Conservation (phyloP, 345 rosid genomes). For the Syzygium grande region DNA sequence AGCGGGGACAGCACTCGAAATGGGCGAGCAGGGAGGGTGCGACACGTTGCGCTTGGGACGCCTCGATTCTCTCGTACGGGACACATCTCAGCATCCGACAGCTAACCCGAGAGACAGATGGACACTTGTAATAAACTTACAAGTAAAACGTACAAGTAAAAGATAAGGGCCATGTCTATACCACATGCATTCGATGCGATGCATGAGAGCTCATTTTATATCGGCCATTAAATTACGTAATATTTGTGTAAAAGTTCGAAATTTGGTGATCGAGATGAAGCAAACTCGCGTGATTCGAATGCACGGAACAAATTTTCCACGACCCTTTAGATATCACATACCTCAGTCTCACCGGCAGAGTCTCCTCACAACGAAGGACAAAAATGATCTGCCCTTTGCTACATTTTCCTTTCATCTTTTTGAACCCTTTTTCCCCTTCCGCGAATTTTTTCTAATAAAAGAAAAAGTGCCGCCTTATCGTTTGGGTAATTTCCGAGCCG, state of each 20-base stretch:
- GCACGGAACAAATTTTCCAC: accelerated
- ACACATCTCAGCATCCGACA: background rate
- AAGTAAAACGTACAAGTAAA: background rate
- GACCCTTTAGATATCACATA: background rate
- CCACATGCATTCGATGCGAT: background rate
- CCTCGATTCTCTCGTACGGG: background rate
- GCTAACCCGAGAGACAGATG: background rate
- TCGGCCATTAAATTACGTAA: too few relatives aligned
- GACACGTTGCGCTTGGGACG: background rate
- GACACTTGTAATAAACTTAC: background rate
- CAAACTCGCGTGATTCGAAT: background rate
- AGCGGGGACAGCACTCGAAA: background rate
- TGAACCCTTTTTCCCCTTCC: accelerated
- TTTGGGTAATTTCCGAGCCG: background rate
- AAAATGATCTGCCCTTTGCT: background rate
- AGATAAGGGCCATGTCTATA: background rate
- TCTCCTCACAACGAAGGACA: background rate
- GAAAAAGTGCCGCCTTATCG: background rate
- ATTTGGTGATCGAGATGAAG: background rate
- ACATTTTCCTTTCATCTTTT: background rate
- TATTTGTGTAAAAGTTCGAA: too few relatives aligned
- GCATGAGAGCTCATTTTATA: too few relatives aligned
- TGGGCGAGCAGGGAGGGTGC: background rate
- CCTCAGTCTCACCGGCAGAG: background rate
- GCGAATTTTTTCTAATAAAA: background rate